Evolutionary conservation across 2,329 filamentous ascomycete species (phyloP), one percentile per base, ranked within the genome.

Genomic region (Hymenoscyphus linearis): DNA sequence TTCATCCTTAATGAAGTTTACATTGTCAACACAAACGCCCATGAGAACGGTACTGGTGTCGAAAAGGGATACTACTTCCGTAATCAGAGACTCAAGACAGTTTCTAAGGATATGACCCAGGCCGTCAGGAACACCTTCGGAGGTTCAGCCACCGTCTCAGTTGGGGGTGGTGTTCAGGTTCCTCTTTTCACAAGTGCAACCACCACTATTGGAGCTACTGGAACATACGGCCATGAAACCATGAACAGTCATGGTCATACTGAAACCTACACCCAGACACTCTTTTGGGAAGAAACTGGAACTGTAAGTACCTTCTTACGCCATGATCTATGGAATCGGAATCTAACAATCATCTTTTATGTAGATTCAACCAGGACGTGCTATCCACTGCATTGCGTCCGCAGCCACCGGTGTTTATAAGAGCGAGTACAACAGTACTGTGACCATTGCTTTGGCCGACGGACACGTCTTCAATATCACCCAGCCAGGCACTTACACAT

Each of bases 401-500:
- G 31, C 47, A 22, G 12, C 25, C 12, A 35, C n/a, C 2, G 57
- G 57, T 5, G 52, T 44, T 4, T 58, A 35, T 27, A 22, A 36
- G 6, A 52, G 57, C 44, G 57, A 36, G 2, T 58, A 52, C 25
- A 26, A 12, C 13, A 34, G 22, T 18, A 58, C 57, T 1, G 47
- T 58, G 2, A 36, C 31, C 1, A 36, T 52, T 13, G 35, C 16
- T 3, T 18, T 58, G 27, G 44, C 40, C 1, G 18, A n/a, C 26
- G 57, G 57, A 14, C 26, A 52, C 18, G 53, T 13, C 9, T 58
- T 58, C 31, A 31, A 52, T 7, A 52, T 52, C 40, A 52, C n/a
- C 14, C 40, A 58, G 47, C 57, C 40, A 26, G 57, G 57, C 12
- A 22, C 13, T 16, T 52, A 36, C 13, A 27, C 35, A 9, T 52